Conservation (phyloP, 2,329 filamentous ascomycete genomes). For the Exserohilum rostratum region DNA sequence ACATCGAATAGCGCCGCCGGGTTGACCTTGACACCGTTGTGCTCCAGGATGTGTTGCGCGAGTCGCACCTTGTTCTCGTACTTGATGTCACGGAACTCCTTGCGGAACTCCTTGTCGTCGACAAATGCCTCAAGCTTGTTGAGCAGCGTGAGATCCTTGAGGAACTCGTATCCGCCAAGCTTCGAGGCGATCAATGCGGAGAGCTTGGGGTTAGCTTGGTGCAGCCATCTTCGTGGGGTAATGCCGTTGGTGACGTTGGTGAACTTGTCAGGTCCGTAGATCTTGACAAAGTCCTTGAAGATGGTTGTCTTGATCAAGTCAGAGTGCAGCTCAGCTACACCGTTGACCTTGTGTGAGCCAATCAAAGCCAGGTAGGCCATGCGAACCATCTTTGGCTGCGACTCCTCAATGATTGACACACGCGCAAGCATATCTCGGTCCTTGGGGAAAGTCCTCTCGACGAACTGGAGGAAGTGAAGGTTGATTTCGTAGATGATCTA, state of each 20-base stretch:
- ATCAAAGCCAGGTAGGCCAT: constrained; percentile 97
- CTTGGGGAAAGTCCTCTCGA: constrained; percentile 88
- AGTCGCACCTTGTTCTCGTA: constrained; percentile 92
- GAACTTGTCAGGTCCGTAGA: constrained; percentile 97
- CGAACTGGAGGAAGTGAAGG: constrained; percentile 85
- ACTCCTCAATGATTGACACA: constrained; percentile 98
- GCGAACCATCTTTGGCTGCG: constrained; percentile 94
- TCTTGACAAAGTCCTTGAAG: constrained; percentile 96
- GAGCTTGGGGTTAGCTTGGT: constrained; percentile 93
- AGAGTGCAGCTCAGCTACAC: constrained; percentile 95
- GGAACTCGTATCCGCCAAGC: constrained; percentile 79
- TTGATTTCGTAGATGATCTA: constrained; percentile 98
- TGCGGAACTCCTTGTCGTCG: constrained; percentile 87
- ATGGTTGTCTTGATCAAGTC: constrained; percentile 99
- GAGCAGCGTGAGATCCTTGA: constrained; percentile 87
- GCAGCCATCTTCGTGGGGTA: constrained; percentile 92
- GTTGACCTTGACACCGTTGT: constrained; percentile 81
- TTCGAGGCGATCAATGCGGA: constrained; percentile 93
- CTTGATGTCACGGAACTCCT: constrained; percentile 96
- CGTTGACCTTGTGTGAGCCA: constrained; percentile 98
- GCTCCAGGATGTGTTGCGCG: constrained; percentile 86
- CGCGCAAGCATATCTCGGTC: constrained; percentile 83
- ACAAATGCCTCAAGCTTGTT: constrained; percentile 84
- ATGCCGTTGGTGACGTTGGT: constrained; percentile 99
- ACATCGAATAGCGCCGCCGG: constrained; percentile 91